Evolutionary conservation across 768 basidiomycete genomes (phyloP).

Genomic region (Amanita jacksonii): DNA sequence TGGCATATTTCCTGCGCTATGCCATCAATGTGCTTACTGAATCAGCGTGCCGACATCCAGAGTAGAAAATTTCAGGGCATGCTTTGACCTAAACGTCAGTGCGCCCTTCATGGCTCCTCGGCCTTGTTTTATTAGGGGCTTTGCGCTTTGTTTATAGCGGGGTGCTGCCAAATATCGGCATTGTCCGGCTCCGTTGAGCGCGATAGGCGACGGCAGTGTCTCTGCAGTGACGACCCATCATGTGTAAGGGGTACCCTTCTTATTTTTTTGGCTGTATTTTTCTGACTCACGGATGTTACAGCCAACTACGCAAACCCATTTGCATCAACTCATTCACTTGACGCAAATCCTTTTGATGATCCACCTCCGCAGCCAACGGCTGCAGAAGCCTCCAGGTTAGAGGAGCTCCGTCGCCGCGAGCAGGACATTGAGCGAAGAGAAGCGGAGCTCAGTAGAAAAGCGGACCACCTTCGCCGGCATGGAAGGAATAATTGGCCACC

Average conservation of each 20-base stretch:
- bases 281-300: slow-evolving; percentile 12
- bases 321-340: slow-evolving; percentile 76
- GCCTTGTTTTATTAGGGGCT: not conserved
- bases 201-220: not conserved
- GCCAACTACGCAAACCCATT: slow-evolving; percentile 66
- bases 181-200: slow-evolving; percentile 10
- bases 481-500: slow-evolving; percentile 93
- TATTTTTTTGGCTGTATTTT: not conserved
- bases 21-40: not conserved
- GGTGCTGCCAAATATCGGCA: slow-evolving; percentile 15
- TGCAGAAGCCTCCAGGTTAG: slow-evolving; percentile 34
- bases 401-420: slow-evolving; percentile 71
- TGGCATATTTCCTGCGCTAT: not conserved
- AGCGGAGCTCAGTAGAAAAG: slow-evolving; percentile 56
- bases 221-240: slow-evolving; percentile 11
- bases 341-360: slow-evolving; percentile 88
- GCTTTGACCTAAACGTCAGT: slow-evolving; percentile 5
- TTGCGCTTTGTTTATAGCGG: slow-evolving; percentile 5
- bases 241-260: slow-evolving; percentile 29
- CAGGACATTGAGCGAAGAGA: slow-evolving; percentile 75
- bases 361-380: slow-evolving; percentile 35
- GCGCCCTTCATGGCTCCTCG: not conserved
- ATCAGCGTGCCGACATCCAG: slow-evolving; percentile 3
- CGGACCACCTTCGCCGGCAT: slow-evolving; percentile 59
- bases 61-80: slow-evolving; percentile 1